phyloP scores from a whole-genome alignment of 1,284 basidiomycete genomes.

The Pseudozyma flocculosa region DNA sequence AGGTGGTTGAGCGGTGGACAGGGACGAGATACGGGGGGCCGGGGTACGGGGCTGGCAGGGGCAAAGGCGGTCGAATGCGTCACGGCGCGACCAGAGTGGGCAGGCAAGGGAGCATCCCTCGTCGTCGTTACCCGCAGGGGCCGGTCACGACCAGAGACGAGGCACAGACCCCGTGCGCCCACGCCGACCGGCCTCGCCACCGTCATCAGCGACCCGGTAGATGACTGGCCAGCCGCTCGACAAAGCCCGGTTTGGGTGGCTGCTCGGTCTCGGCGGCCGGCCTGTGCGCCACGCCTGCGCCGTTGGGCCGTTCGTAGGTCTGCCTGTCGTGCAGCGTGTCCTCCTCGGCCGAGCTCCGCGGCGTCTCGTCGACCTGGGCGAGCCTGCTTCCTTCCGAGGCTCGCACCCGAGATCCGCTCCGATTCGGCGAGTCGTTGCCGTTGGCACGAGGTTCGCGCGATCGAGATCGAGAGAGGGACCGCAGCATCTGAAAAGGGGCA shows the following conservation, averaged over 20 bases:
- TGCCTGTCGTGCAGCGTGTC: constrained; percentile 2
- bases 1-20: no score
- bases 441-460: constrained; percentile 44
- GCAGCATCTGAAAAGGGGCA: constrained; percentile 19
- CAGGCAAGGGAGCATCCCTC: no score
- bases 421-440: constrained; percentile 30
- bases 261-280: no score
- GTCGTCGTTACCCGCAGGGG: no score
- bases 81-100: no score
- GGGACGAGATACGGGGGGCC: no score
- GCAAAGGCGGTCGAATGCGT: no score
- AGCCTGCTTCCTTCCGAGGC: constrained; percentile 35
- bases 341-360: constrained; percentile 28
- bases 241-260: constrained; percentile 9
- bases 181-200: no score
- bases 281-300: not conserved
- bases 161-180: no score
- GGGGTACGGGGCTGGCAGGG: no score
- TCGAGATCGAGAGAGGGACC: constrained; percentile 48
- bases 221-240: constrained; percentile 21
- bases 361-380: constrained; percentile 38
- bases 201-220: constrained; percentile 14
- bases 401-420: constrained; percentile 21
- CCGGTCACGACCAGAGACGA: no score
- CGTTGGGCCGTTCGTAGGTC: not conserved